Evolutionary conservation across 192 early-diverging fungal species (phyloP).

Genomic region (Backusella psychrophila): DNA sequence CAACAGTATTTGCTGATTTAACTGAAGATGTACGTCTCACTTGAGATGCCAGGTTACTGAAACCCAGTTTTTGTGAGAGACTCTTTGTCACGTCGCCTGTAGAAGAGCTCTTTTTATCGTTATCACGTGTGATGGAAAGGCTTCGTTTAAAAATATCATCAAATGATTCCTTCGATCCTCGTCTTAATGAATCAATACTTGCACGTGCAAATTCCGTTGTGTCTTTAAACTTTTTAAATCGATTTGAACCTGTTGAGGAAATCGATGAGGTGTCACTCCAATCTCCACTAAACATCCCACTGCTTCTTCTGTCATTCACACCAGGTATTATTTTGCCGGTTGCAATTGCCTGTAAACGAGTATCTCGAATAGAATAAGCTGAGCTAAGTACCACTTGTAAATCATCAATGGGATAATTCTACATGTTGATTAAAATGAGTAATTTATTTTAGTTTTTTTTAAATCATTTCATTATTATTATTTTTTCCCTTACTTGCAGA

Average conservation of each 20-base stretch:
- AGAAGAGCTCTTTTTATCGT: constrained; percentile 9
- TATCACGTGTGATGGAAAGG: constrained; percentile 11
- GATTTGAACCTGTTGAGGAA: constrained; percentile 18
- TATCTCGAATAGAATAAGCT: constrained; percentile 29
- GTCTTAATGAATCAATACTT: constrained; percentile 24
- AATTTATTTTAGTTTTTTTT: not conserved
- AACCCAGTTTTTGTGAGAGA: constrained; percentile 20
- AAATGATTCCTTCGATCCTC: constrained; percentile 28
- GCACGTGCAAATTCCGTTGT: constrained; percentile 30
- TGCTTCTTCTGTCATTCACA: constrained; percentile 26
- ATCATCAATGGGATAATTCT: constrained; percentile 60
- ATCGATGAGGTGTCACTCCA: constrained; percentile 29
- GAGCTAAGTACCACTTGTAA: constrained; percentile 33
- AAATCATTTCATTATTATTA: not conserved
- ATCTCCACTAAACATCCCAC: constrained; percentile 22
- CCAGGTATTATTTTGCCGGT: constrained; percentile 22
- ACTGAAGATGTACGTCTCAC: constrained; percentile 10
- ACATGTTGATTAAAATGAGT: constrained; percentile 1
- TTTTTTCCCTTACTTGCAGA: constrained; percentile 47
- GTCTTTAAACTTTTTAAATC: constrained; percentile 22
- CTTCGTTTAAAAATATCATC: constrained; percentile 27
- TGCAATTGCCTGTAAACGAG: constrained; percentile 9
- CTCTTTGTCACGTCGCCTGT: constrained; percentile 11
- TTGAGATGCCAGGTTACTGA: constrained; percentile 12
- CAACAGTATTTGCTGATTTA: not conserved